Conservation (phyloP, 108 stramenopile genomes). For the Skeletonema costatum region DNA sequence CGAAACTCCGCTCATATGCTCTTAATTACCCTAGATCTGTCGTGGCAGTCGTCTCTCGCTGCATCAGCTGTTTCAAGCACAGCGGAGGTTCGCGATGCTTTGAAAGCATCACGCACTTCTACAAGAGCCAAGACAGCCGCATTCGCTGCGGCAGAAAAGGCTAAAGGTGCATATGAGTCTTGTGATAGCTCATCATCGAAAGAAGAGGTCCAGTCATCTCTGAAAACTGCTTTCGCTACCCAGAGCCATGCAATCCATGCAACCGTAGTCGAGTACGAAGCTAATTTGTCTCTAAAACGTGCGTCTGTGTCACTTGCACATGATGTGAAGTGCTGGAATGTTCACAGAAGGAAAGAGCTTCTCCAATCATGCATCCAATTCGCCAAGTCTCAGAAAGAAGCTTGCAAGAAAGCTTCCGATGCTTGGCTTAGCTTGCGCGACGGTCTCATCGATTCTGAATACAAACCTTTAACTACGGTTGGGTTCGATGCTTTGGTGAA, state of each 20-base stretch:
- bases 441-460: constrained; percentile 63
- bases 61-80: constrained; percentile 75
- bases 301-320: constrained; percentile 82
- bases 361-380: constrained; percentile 56
- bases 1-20: background rate
- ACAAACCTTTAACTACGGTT: background rate
- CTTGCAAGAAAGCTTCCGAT: constrained; percentile 65
- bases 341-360: constrained; percentile 78
- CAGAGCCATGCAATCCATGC: constrained; percentile 88
- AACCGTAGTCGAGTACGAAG: constrained; percentile 87
- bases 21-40: constrained; percentile 53
- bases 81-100: constrained; percentile 74
- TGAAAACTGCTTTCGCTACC: constrained; percentile 67
- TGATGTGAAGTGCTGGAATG: constrained; percentile 89
- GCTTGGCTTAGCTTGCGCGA: constrained; percentile 84
- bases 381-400: constrained; percentile 77
- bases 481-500: background rate
- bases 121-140: constrained; percentile 50
- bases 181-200: constrained; percentile 43
- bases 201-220: constrained; percentile 70
- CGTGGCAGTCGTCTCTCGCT: constrained; percentile 85
- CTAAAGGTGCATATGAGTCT: constrained; percentile 53
- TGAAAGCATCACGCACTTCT: constrained; percentile 72
- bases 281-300: constrained; percentile 70
- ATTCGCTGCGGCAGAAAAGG: constrained; percentile 59